Evolutionary conservation across 75 land plant species (phyloP), one percentile per base, ranked within the genome.

Genomic region (Sequoiadendron giganteum): DNA sequence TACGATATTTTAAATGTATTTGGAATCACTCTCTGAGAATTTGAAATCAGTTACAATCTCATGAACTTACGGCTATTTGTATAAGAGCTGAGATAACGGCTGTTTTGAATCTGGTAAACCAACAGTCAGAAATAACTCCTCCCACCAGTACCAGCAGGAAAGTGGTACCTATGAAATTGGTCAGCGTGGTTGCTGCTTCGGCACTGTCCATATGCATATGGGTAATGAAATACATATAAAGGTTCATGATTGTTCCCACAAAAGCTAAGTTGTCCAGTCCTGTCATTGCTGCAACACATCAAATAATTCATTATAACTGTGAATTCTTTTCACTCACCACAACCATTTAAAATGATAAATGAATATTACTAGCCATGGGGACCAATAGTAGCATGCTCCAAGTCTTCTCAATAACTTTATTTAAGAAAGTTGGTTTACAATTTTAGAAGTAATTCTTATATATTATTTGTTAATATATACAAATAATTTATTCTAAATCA

Each of bases 191-290:
- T 10, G 92, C 88, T 10, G 92, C 68, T 13, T 38, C 18, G 7
- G 89, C 68, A 9, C 73, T 8, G 8, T 86, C 56, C 14, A 90
- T 47, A 73, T 87, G 91, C 48, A 91, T 49, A 3, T 40, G 1
- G 3, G 18, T 18, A 30, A 3, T 40, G 52, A 92, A 65, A 30
- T 92, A 92, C 3, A 45, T 61, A 39, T 90, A 89, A 43, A 92
- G 72, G 47, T 89, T 92, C 39, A 43, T 68, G 1, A 82, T 77
- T 40, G 87, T 80, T 3, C 87, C 76, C 0, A 91, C n/a, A 34
- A 87, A 89, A 10, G 88, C 88, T 61, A 92, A 61, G 79, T 89
- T 92, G 83, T 91, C 92, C 72, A 93, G n/a, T 32, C 40, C 84
- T 76, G 90, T 86, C 73, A 86, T 75, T 16, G 49, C 91, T 90